Percentiles rank a stretch among this genome's conserved stretches.
Conservation (phyloP, 1,139 yeast genomes). For the Hansenula anomala region DNA sequence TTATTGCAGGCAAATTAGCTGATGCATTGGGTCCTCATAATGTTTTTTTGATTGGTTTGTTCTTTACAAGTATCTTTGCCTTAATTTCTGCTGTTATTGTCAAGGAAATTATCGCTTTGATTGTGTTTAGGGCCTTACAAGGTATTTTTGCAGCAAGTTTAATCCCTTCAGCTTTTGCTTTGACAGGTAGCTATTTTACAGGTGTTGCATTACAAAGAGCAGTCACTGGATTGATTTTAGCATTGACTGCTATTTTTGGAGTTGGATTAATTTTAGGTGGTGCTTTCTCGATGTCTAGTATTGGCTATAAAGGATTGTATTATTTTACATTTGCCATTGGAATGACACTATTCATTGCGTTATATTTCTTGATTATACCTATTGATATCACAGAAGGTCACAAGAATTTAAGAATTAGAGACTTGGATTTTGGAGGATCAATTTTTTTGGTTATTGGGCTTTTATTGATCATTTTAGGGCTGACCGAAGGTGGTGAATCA, state of each 20-base stretch:
- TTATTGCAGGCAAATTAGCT: conserved; percentile 30
- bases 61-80: conserved; percentile 22
- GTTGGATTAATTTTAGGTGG: conserved; percentile 31
- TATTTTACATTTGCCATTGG: conserved; percentile 24
- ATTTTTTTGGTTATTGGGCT: conserved; percentile 24
- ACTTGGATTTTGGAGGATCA: conserved; percentile 26
- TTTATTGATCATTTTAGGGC: conserved; percentile 26
- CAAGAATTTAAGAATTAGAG: conserved; percentile 12
- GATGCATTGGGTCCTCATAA: conserved; percentile 31
- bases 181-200: conserved; percentile 26
- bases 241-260: conserved; percentile 25
- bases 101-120: conserved; percentile 23
- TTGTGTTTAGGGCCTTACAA: conserved; percentile 32
- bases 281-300: conserved; percentile 25
- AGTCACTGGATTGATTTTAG: conserved; percentile 20
- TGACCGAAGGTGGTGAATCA: conserved; percentile 31
- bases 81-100: conserved; percentile 27
- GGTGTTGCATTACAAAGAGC: conserved; percentile 24
- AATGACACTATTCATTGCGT: conserved; percentile 8
- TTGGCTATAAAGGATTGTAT: conserved; percentile 29
- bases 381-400: conserved; percentile 16
- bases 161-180: conserved; percentile 27
- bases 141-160: conserved; percentile 32
- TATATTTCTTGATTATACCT: conserved; percentile 17
- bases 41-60: conserved; percentile 20